Evolutionary conservation across 768 basidiomycete genomes (phyloP).

Genomic region (Chalciporus piperatus): DNA sequence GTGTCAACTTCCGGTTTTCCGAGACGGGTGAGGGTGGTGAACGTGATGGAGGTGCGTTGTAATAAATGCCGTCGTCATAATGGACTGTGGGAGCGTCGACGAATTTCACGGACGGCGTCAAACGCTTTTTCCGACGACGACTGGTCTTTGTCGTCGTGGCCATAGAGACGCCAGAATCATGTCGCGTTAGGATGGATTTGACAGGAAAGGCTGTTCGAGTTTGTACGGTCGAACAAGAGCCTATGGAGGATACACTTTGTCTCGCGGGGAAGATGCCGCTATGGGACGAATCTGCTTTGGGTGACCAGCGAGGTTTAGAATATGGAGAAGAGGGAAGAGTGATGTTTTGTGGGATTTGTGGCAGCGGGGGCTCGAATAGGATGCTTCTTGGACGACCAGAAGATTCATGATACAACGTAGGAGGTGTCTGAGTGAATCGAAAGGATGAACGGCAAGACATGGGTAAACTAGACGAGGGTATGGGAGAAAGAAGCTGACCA

Average conservation of each 20-base stretch:
- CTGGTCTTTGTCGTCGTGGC: constrained; percentile 26
- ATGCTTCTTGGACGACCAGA: constrained; percentile 24
- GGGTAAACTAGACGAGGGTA: neutral
- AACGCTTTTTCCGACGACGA: constrained; percentile 30
- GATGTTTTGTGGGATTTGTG: neutral
- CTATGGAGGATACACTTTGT: constrained; percentile 40
- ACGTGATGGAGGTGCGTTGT: constrained; percentile 13
- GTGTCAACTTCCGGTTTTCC: neutral
- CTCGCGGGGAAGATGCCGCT: constrained; percentile 26
- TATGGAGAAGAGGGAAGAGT: constrained; percentile 16
- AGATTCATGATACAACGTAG: constrained; percentile 10
- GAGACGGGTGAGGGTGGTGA: constrained; percentile 15
- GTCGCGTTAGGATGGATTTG: constrained; percentile 60
- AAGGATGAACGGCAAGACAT: constrained; percentile 7
- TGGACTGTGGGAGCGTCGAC: constrained; percentile 63
- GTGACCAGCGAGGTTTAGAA: constrained; percentile 18
- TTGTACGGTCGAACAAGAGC: constrained; percentile 30
- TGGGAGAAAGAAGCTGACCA: constrained; percentile 20
- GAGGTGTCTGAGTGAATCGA: constrained; percentile 20
- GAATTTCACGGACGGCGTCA: constrained; percentile 60
- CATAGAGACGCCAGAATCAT: constrained; percentile 48
- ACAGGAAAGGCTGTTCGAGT: constrained; percentile 25
- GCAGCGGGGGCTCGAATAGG: constrained; percentile 22
- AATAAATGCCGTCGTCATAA: constrained; percentile 31
- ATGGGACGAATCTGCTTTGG: constrained; percentile 15